phyloP scores from a whole-genome alignment of 495 filamentous ascomycete genomes.

The Letharia columbiana region DNA sequence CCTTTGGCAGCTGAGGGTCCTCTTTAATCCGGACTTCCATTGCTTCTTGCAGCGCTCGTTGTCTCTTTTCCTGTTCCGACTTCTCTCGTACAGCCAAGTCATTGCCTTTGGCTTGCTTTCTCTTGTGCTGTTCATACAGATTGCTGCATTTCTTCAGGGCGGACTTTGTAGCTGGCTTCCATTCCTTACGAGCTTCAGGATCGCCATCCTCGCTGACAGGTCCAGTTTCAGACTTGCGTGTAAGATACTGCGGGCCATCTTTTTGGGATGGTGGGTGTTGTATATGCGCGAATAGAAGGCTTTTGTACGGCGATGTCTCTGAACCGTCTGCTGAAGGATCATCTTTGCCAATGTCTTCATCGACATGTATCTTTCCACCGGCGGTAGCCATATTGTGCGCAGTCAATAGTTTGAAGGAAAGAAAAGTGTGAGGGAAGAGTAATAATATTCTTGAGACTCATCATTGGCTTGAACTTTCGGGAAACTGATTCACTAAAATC shows the following conservation, averaged over 20 bases:
- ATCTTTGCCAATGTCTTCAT: slow-evolving; percentile 70
- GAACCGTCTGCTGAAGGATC: slow-evolving; percentile 57
- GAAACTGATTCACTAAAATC: background rate
- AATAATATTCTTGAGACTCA: too few relatives aligned
- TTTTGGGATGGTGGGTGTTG: slow-evolving; percentile 52
- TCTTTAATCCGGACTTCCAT: slow-evolving; percentile 80
- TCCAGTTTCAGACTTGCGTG: slow-evolving; percentile 59
- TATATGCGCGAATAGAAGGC: slow-evolving; percentile 65
- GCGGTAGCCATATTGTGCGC: slow-evolving; percentile 17
- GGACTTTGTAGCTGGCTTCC: slow-evolving; percentile 75
- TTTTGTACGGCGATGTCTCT: slow-evolving; percentile 69
- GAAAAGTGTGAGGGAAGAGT: too few relatives aligned
- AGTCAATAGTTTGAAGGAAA: slow-evolving; percentile 6
- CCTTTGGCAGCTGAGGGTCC: slow-evolving; percentile 68
- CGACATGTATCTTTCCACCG: slow-evolving; percentile 57
- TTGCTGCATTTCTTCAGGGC: slow-evolving; percentile 75
- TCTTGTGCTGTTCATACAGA: slow-evolving; percentile 62
- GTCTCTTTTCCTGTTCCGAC: slow-evolving; percentile 60
- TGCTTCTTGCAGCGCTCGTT: slow-evolving; percentile 66
- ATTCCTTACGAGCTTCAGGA: slow-evolving; percentile 47
- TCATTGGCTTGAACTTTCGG: background rate
- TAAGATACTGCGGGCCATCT: slow-evolving; percentile 53
- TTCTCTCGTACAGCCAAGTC: slow-evolving; percentile 60
- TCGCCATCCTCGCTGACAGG: slow-evolving; percentile 53
- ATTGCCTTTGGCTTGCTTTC: slow-evolving; percentile 65